A percentile compares a stretch with the other conserved stretches of the same genome.
These are phyloP conservation scores for Peterozyma xylosa DNA, from an alignment of 805 yeast species.

Conservation along the genomic window DNA sequence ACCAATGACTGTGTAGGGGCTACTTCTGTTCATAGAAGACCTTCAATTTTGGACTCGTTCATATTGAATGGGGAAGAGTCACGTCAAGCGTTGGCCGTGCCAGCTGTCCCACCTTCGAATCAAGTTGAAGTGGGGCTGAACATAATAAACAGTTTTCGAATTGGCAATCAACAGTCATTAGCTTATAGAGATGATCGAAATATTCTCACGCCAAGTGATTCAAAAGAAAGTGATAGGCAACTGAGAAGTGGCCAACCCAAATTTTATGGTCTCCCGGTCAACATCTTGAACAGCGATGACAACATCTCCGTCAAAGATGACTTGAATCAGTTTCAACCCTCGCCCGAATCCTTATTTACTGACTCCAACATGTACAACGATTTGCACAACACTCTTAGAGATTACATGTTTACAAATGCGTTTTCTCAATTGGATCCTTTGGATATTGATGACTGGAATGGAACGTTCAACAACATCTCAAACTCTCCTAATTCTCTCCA, in stretches of 20 bases:
- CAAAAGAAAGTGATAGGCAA: too few species aligned
- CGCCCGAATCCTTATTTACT: not conserved
- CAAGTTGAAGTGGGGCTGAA: too few species aligned
- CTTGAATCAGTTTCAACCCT: not conserved
- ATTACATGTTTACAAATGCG: conserved; percentile 31
- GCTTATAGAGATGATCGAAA: conserved; percentile 6
- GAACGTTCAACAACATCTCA: conserved; percentile 2
- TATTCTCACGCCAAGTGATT: too few species aligned
- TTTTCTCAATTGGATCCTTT: conserved; percentile 8
- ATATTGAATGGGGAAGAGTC: too few species aligned
- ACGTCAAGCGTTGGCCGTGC: too few species aligned
- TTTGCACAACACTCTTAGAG: conserved; percentile 26
- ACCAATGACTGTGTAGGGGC: too few species aligned
- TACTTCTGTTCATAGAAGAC: too few species aligned
- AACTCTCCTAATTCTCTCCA: conserved; percentile 6
- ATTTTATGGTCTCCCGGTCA: conserved; percentile 10
- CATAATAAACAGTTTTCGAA: conserved; percentile 4
- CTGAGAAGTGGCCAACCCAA: too few species aligned
- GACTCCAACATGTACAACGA: conserved; percentile 12
- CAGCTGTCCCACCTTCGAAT: too few species aligned
- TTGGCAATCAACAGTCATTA: conserved; percentile 5
- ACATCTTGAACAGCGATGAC: conserved; percentile 8
- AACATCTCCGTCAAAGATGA: conserved; percentile 11
- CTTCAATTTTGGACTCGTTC: too few species aligned
- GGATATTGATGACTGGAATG: too few species aligned